Evolutionary conservation across 495 filamentous ascomycete genomes (phyloP), one percentile per base, ranked within the genome.

Genomic region (Neurospora sp.): DNA sequence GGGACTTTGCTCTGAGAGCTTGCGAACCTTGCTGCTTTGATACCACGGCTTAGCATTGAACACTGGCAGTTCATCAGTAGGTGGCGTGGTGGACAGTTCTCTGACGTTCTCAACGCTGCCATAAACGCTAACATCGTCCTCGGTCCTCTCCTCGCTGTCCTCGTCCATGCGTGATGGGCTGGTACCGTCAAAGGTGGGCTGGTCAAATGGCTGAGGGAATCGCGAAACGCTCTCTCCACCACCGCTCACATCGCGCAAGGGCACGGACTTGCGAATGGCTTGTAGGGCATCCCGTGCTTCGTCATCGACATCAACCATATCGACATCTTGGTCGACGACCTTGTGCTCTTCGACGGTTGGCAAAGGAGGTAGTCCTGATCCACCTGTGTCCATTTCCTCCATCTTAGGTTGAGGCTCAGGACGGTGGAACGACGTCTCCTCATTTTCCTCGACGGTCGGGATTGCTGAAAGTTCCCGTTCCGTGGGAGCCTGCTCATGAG

Each of bases 111-210:
- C 81, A 71, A 85, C 77, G n/a, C 80, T 83, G 69, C 89, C 86
- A 73, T 88, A 87, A 74, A 85, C 83, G 70, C 84, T 85, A 72
- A 87, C 91, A 54, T 86, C 83, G 71, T 88, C 88, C 79, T 93
- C 91, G 31, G 91, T 85, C 70, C 89, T 87, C 69, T 85, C 83
- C 39, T 87, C 85, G 44, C 85, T 86, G 35, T 84, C 83, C 46
- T 82, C 83, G 11, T 76, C 79, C 44, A 73, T 72, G 9, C 70
- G 59, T 12, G 77, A 79, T 35, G 75, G 73, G 39, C 54, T 78
- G 35, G 62, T 75, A 8, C 69, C 40, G 6, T 18, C 73, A 8
- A 71, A 76, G 72, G 72, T 39, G 76, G 77, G 18, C 16, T 71
- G 75, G 14, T 62, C 73, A 70, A 76, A 77, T 1, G 70, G 59